Percentiles rank a stretch among this genome's conserved stretches.
These are phyloP conservation scores for Eucalyptus cloeziana DNA, from an alignment of 345 rosid species.

Conservation along the genomic window DNA sequence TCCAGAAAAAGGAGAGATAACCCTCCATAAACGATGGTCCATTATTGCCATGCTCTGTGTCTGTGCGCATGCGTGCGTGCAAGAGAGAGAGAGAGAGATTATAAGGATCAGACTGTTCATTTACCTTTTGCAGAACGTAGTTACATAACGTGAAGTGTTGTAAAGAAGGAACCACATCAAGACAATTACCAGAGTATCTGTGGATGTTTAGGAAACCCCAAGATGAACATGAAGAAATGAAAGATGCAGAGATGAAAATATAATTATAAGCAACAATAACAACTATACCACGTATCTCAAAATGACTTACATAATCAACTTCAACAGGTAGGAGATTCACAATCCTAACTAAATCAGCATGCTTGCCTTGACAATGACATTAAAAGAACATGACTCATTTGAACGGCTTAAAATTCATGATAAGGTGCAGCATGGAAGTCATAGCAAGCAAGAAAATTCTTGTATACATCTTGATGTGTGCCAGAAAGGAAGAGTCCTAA, in stretches of 20 bases:
- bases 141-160: constrained; percentile 55
- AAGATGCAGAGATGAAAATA: background rate
- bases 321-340: background rate
- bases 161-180: constrained; percentile 79
- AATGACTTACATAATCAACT: background rate
- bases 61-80: accelerated
- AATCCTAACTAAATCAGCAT: background rate
- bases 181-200: constrained; percentile 75
- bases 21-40: background rate
- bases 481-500: background rate
- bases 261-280: background rate
- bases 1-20: background rate
- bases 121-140: constrained; percentile 58
- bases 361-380: background rate
- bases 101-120: background rate
- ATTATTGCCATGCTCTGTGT: background rate
- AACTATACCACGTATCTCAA: background rate
- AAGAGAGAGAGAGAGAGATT: background rate
- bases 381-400: background rate
- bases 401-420: background rate
- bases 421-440: background rate
- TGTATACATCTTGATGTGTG: background rate
- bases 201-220: constrained; percentile 26
- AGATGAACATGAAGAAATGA: background rate
- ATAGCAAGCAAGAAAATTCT: background rate